Percentiles rank a stretch among this genome's conserved stretches.
Evolutionary conservation across 78 protist genomes (phyloP).

Genomic region (Planoprotostelium fungivorum): DNA sequence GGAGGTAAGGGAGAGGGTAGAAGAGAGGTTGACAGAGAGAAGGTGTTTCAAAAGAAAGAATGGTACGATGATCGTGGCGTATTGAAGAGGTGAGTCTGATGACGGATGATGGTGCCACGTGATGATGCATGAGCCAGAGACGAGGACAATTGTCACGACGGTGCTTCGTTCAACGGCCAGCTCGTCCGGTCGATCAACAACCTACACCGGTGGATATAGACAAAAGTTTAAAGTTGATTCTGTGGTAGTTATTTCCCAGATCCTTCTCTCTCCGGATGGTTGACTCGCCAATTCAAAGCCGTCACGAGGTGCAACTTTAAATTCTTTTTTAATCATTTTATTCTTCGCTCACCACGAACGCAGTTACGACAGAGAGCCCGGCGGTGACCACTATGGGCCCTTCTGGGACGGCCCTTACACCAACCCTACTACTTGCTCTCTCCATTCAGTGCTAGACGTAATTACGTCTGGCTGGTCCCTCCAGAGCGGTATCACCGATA

Average conservation of each 20-base stretch:
- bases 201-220: neutral
- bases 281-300: neutral
- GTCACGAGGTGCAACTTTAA: too few species aligned
- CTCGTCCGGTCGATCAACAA: neutral
- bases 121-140: too few species aligned
- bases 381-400: constrained; percentile 3
- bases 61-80: neutral
- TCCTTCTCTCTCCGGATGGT: neutral
- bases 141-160: neutral
- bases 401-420: neutral
- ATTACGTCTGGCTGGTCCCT: neutral
- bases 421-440: neutral
- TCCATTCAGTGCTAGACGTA: neutral
- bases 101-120: too few species aligned
- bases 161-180: neutral
- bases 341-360: too few species aligned
- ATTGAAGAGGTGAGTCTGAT: neutral
- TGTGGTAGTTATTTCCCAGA: neutral
- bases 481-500: too few species aligned
- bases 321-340: too few species aligned
- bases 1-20: neutral
- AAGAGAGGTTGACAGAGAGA: neutral
- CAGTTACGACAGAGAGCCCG: neutral
- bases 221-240: neutral
- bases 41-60: neutral